A percentile compares a stretch with the other conserved stretches of the same genome.
Evolutionary conservation across 2,329 filamentous ascomycete genomes (phyloP).

Genomic region (Aureobasidium musti): DNA sequence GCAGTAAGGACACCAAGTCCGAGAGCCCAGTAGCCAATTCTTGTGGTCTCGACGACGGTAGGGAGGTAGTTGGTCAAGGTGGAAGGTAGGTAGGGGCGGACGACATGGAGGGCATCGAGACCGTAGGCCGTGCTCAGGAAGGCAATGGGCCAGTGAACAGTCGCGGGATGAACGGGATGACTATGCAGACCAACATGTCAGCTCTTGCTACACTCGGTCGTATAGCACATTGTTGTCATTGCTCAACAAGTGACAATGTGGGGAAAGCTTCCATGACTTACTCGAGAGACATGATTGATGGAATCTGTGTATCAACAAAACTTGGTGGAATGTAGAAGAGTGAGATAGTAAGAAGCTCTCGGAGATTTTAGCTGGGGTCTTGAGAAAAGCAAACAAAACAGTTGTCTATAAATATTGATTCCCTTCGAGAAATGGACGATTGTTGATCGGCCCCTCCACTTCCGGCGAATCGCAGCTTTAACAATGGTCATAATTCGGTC

Average conservation of each 20-base stretch:
- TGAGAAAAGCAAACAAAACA: slow-evolving; percentile 21
- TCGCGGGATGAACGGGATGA: slow-evolving; percentile 46
- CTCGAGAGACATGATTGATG: slow-evolving; percentile 28
- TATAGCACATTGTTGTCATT: not conserved
- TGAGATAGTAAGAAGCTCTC: not conserved
- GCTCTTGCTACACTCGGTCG: not conserved
- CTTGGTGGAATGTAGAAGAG: not conserved
- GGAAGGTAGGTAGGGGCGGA: slow-evolving; percentile 39
- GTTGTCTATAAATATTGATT: slow-evolving; percentile 16
- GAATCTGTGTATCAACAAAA: slow-evolving; percentile 8
- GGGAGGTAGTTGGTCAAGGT: slow-evolving; percentile 39
- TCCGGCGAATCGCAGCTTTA: slow-evolving; percentile 11
- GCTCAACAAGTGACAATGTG: slow-evolving; percentile 4
- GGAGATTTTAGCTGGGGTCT: slow-evolving; percentile 7
- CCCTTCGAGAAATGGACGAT: not conserved
- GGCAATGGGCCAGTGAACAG: slow-evolving; percentile 53
- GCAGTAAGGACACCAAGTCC: slow-evolving; percentile 44
- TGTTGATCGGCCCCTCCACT: slow-evolving; percentile 21
- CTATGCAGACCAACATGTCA: slow-evolving; percentile 33
- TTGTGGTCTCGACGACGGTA: slow-evolving; percentile 43
- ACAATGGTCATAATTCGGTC: slow-evolving; percentile 24
- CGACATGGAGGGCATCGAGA: slow-evolving; percentile 47
- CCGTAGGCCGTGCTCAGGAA: slow-evolving; percentile 48
- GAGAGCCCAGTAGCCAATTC: slow-evolving; percentile 50
- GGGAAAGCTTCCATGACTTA: slow-evolving; percentile 20